A percentile compares a stretch with the other conserved stretches of the same genome.
phyloP scores from a whole-genome alignment of 306 rosid species.

The Lablab purpureus region DNA sequence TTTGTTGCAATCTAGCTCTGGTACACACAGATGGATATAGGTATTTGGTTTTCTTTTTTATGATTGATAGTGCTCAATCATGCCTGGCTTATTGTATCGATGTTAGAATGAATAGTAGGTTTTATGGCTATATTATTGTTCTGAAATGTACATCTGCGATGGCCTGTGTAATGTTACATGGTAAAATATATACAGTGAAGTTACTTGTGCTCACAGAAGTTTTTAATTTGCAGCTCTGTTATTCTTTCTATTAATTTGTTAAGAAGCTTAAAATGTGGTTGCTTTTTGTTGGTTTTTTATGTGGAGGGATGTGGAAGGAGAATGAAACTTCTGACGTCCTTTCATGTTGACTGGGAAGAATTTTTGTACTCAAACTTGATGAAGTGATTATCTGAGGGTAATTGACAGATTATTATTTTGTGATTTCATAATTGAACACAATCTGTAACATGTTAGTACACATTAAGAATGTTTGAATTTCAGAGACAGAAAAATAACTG shows the following conservation, averaged over 20 bases:
- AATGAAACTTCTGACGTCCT: neutral
- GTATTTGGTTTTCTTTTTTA: conserved; percentile 54
- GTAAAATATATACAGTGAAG: conserved; percentile 43
- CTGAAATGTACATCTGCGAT: conserved; percentile 49
- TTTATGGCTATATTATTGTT: conserved; percentile 33
- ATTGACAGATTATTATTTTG: neutral
- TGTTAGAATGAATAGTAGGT: conserved; percentile 48
- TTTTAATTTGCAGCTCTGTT: conserved; percentile 19
- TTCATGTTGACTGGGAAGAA: neutral
- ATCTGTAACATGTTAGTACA: neutral
- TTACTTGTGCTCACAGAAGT: conserved; percentile 11
- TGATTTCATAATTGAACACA: neutral
- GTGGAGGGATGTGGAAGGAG: neutral
- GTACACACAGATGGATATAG: conserved; percentile 45
- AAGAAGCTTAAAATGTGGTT: neutral
- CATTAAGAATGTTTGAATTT: neutral
- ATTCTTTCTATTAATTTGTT: conserved; percentile 6
- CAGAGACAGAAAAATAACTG: neutral
- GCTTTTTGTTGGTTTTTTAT: neutral
- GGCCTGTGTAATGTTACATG: conserved; percentile 48
- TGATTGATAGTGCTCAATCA: conserved; percentile 44
- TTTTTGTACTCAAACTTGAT: neutral
- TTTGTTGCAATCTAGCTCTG: conserved; percentile 40
- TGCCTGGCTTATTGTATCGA: conserved; percentile 54
- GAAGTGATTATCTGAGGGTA: neutral